Evolutionary conservation across 805 yeast genomes (phyloP).

Genomic region (Saccharomycopsis capsularis): DNA sequence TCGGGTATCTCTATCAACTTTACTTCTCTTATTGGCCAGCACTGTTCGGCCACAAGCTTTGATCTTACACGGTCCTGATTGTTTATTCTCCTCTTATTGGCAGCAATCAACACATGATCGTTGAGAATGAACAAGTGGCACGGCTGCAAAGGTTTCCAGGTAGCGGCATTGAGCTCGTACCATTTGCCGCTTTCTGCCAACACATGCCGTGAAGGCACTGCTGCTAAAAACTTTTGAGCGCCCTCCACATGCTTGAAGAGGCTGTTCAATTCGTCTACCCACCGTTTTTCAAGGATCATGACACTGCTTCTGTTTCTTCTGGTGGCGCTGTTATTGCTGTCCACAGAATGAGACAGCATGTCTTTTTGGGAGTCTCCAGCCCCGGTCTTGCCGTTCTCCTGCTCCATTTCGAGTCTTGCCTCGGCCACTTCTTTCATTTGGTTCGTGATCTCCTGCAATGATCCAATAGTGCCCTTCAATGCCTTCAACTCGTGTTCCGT

Average conservation of each 20-base stretch:
- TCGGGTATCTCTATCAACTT: conserved; percentile 36
- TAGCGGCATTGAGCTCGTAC: conserved; percentile 80
- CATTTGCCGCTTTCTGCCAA: conserved; percentile 75
- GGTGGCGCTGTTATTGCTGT: conserved; percentile 1
- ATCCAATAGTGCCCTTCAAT: conserved; percentile 53
- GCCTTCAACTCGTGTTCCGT: conserved; percentile 59
- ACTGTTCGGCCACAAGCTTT: conserved; percentile 58
- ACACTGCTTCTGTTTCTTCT: conserved; percentile 62
- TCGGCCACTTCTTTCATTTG: conserved; percentile 59
- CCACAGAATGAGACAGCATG: not conserved
- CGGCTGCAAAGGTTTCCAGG: conserved; percentile 72
- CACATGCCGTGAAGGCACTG: conserved; percentile 73
- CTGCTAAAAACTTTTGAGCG: conserved; percentile 73
- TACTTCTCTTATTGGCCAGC: conserved; percentile 69
- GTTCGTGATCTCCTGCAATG: conserved; percentile 51
- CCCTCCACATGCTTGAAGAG: conserved; percentile 83
- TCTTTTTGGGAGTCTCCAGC: conserved; percentile 3
- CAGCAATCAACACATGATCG: conserved; percentile 70
- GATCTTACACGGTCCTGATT: conserved; percentile 26
- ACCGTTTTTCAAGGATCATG: conserved; percentile 65
- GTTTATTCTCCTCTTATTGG: conserved; percentile 41
- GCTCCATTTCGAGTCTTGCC: conserved; percentile 43
- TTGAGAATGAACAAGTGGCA: conserved; percentile 71
- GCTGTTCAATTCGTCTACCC: conserved; percentile 67
- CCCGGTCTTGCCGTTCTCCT: conserved; percentile 24